Percentiles rank a stretch among this genome's conserved stretches.
These are phyloP conservation scores for Calocera cornea DNA, from an alignment of 768 basidiomycete genomes.

Conservation along the genomic window DNA sequence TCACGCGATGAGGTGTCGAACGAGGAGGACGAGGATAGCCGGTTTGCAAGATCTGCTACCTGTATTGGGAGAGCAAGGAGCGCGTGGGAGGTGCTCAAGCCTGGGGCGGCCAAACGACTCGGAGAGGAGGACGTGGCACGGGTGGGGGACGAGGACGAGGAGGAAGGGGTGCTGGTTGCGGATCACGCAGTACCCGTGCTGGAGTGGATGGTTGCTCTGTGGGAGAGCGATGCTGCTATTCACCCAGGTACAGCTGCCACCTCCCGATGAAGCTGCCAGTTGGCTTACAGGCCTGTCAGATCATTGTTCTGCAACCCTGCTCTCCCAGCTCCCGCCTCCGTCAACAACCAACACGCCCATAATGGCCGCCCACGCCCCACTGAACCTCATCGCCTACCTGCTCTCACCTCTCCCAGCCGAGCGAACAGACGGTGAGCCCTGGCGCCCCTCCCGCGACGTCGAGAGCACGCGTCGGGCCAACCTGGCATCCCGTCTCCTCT, in stretches of 20 bases:
- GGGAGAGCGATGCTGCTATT: neutral
- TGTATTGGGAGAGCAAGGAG: neutral
- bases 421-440: neutral
- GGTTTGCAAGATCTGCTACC: neutral
- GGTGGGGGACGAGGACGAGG: neutral
- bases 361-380: neutral
- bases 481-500: neutral
- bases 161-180: neutral
- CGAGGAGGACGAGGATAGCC: neutral
- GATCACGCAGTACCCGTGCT: neutral
- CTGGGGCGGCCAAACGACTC: neutral
- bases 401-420: neutral
- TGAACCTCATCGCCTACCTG: neutral
- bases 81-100: neutral
- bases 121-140: neutral
- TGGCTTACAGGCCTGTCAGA: neutral
- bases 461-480: neutral
- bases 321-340: neutral
- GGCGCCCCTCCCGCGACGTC: neutral
- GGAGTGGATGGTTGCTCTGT: neutral
- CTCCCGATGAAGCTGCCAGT: neutral
- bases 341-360: neutral
- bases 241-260: neutral
- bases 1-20: neutral
- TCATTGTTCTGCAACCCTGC: neutral